These are phyloP conservation scores for Aureobasidium melanogenum DNA, from an alignment of 2,329 filamentous ascomycete genomes.

Conservation along the genomic window DNA sequence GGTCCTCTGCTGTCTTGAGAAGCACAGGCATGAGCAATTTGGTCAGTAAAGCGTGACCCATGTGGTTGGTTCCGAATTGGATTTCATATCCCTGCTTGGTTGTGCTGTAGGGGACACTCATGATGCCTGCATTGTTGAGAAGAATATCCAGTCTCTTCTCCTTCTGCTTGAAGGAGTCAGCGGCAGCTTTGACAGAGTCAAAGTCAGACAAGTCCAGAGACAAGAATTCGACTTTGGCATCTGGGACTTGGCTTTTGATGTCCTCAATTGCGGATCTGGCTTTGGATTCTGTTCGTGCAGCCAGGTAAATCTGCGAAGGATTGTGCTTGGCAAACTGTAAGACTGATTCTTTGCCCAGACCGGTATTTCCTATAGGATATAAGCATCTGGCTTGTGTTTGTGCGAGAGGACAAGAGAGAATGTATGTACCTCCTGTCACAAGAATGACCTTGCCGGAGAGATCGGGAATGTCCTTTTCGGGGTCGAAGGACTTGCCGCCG, in stretches of 20 bases:
- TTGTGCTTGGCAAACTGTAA: constrained; percentile 35
- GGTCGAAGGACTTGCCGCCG: constrained; percentile 21
- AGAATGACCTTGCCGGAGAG: constrained; percentile 34
- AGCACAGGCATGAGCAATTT: constrained; percentile 37
- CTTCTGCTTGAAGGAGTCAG: constrained; percentile 27
- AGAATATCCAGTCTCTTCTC: constrained; percentile 37
- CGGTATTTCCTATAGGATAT: constrained; percentile 31
- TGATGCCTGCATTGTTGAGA: constrained; percentile 40
- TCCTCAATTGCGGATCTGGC: constrained; percentile 32
- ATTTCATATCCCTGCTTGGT: constrained; percentile 43
- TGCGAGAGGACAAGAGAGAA: neutral
- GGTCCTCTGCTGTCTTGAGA: constrained; percentile 30
- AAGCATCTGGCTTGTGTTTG: too few relatives aligned
- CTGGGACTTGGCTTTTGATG: constrained; percentile 28
- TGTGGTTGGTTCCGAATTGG: constrained; percentile 44
- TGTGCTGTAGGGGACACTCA: constrained; percentile 24
- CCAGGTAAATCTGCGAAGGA: constrained; percentile 39
- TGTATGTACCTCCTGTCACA: constrained; percentile 33
- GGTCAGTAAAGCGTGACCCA: constrained; percentile 42
- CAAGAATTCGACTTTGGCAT: constrained; percentile 30
- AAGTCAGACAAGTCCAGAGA: constrained; percentile 36
- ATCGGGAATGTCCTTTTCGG: constrained; percentile 30
- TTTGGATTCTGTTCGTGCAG: constrained; percentile 35
- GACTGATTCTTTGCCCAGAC: constrained; percentile 39
- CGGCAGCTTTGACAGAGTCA: constrained; percentile 31